Conservation (phyloP, 83 land plant genomes). For the Thuja plicata region DNA sequence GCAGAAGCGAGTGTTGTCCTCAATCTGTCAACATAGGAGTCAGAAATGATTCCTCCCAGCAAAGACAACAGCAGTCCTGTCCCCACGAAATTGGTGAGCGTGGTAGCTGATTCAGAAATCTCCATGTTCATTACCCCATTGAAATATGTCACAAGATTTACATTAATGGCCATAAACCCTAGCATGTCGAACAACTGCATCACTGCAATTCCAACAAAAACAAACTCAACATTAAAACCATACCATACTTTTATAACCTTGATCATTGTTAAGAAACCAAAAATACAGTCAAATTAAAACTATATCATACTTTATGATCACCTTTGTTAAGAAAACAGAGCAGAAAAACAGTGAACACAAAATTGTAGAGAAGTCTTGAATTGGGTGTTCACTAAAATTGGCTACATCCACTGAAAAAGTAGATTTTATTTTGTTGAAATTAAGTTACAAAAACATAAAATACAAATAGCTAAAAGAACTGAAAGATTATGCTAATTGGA, state of each 20-base stretch:
- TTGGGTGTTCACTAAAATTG: too few relatives aligned
- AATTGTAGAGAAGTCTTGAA: too few relatives aligned
- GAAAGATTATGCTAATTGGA: too few relatives aligned
- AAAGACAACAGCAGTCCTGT: slow-evolving; percentile 46
- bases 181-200: background rate
- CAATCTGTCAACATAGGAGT: slow-evolving; percentile 27
- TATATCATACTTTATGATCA: too few relatives aligned
- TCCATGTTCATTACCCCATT: background rate
- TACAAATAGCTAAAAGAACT: too few relatives aligned
- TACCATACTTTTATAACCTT: too few relatives aligned
- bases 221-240: background rate
- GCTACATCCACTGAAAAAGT: too few relatives aligned
- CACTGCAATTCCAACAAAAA: background rate
- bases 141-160: slow-evolving; percentile 7
- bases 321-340: too few relatives aligned
- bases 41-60: slow-evolving; percentile 51
- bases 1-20: background rate
- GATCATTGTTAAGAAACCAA: too few relatives aligned
- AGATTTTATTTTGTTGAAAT: too few relatives aligned
- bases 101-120: slow-evolving; percentile 24
- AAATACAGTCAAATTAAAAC: background rate
- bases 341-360: too few relatives aligned
- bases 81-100: slow-evolving; percentile 55
- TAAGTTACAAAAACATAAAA: too few relatives aligned
- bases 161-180: background rate